phyloP scores from a whole-genome alignment of 2,329 filamentous ascomycete species.

The Neobulgaria alba region DNA sequence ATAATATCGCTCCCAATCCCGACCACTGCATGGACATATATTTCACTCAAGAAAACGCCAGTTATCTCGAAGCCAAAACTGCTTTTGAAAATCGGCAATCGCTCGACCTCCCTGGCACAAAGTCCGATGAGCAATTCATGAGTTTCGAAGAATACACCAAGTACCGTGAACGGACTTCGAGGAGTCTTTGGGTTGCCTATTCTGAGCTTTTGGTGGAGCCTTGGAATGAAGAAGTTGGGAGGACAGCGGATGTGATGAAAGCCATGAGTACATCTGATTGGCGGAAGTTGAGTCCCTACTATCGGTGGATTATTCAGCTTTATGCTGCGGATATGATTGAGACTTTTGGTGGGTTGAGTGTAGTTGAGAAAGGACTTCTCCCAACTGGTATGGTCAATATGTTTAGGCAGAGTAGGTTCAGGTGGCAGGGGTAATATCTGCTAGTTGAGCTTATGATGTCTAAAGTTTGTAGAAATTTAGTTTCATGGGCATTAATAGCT shows the following conservation, averaged over 20 bases:
- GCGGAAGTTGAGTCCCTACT: slow-evolving; percentile 21
- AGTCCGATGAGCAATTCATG: slow-evolving; percentile 28
- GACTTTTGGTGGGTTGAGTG: slow-evolving; percentile 31
- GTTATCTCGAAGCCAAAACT: slow-evolving; percentile 28
- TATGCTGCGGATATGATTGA: slow-evolving; percentile 32
- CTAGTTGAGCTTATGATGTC: too few relatives aligned
- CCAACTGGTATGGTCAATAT: slow-evolving; percentile 32
- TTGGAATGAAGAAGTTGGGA: slow-evolving; percentile 14
- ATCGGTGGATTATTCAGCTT: slow-evolving; percentile 31
- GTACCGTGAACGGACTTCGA: slow-evolving; percentile 29
- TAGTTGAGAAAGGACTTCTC: slow-evolving; percentile 33
- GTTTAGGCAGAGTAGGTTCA: slow-evolving; percentile 29
- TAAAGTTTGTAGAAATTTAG: not conserved
- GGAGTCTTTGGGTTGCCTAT: slow-evolving; percentile 25
- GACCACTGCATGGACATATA: slow-evolving; percentile 21
- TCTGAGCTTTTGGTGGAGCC: slow-evolving; percentile 24
- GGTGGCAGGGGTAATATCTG: slow-evolving; percentile 32
- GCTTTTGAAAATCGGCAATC: slow-evolving; percentile 24
- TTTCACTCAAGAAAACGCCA: slow-evolving; percentile 26
- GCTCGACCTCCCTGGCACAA: slow-evolving; percentile 7
- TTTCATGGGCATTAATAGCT: too few relatives aligned
- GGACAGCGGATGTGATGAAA: slow-evolving; percentile 13
- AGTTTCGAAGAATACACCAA: slow-evolving; percentile 32
- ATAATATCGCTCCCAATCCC: slow-evolving; percentile 15
- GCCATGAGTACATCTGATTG: not conserved